Evolutionary conservation across 2,329 filamentous ascomycete species (phyloP).

Genomic region (Acarospora socialis): DNA sequence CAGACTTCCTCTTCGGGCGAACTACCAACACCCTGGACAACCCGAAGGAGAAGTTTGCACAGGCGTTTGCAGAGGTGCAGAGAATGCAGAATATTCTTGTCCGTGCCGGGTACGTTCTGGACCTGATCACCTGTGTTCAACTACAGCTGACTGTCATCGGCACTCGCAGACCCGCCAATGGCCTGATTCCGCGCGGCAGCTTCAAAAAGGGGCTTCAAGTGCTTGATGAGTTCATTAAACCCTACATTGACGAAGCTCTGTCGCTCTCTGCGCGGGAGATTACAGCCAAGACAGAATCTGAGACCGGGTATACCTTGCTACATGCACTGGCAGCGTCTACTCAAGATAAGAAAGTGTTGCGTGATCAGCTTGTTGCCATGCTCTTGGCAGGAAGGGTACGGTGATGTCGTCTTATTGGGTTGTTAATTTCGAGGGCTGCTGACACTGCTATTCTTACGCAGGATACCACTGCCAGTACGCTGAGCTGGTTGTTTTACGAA

Average conservation of each 20-base stretch:
- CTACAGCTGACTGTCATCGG: not conserved
- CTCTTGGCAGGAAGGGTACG: conserved; percentile 51
- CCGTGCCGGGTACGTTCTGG: conserved; percentile 34
- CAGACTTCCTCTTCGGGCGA: conserved; percentile 71
- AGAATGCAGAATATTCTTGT: conserved; percentile 50
- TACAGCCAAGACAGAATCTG: conserved; percentile 49
- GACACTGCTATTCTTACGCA: too few relatives aligned
- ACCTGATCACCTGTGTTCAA: not conserved
- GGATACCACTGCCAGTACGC: conserved; percentile 38
- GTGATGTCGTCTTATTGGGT: conserved; percentile 35
- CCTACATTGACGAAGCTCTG: conserved; percentile 56
- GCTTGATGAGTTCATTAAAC: conserved; percentile 54
- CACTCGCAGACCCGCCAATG: conserved; percentile 34
- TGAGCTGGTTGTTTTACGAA: conserved; percentile 34
- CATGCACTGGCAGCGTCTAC: conserved; percentile 63
- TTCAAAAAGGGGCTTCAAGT: conserved; percentile 45
- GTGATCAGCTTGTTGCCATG: conserved; percentile 55
- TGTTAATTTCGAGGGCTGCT: conserved; percentile 38
- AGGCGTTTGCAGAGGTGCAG: conserved; percentile 60
- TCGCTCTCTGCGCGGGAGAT: conserved; percentile 51
- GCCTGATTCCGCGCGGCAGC: conserved; percentile 41
- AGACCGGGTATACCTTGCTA: conserved; percentile 55
- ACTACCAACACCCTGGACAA: conserved; percentile 48
- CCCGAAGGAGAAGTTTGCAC: conserved; percentile 51
- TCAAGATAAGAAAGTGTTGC: conserved; percentile 28